Base-by-base conservation (phyloP, 2,329 filamentous ascomycete species). In the Aspergillus tubingensis region DNA sequence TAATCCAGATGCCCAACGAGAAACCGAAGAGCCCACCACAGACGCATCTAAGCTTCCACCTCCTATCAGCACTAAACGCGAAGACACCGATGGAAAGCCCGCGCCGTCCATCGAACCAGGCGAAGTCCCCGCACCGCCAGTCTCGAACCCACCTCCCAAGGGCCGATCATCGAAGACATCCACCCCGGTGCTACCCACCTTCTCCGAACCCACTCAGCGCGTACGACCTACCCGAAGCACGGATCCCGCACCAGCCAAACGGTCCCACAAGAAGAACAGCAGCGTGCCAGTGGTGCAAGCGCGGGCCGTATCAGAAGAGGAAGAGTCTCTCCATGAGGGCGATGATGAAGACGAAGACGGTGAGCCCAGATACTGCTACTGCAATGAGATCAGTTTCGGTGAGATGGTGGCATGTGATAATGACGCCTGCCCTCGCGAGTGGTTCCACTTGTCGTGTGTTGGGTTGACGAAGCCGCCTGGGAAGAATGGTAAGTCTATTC, bases 361-460 rank as follows among this genome's bases (percentile, higher is more conserved):
- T 65, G 90, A 93, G 72, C 88, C 87, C 39, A 82, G 86, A 13
- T 93, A 93, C 74, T 92, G 91, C 75, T 91, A 91, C 76, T 92
- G 91, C 74, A 89, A 92, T 67, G 85, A 88, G 51, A 87, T 92
- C 57, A 92, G 89, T 69, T 93, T 92, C 71, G 90, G 91, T 19
- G 90, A 91, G 77, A 93, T 93, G 91, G 89, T 93, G 47, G 91
- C 88, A 2, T 93, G 90, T 71, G 91, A 93, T 72, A 87, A 86
- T 7, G 85, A 88, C 61, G 85, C 86, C 52, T 93, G 91, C 76
- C 83, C 86, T 66, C 83, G 86, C 63, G 90, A 93, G 76, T 93
- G 91, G 91, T 94, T 93, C 79, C 91, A 93, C 81, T 78, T 95
- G 53, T 89, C 88, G 53, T 95, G 91, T 74, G 91, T 92, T 30